These are phyloP conservation scores for Corymbia calophylla DNA, from an alignment of 441 rosid species.

Conservation along the genomic window DNA sequence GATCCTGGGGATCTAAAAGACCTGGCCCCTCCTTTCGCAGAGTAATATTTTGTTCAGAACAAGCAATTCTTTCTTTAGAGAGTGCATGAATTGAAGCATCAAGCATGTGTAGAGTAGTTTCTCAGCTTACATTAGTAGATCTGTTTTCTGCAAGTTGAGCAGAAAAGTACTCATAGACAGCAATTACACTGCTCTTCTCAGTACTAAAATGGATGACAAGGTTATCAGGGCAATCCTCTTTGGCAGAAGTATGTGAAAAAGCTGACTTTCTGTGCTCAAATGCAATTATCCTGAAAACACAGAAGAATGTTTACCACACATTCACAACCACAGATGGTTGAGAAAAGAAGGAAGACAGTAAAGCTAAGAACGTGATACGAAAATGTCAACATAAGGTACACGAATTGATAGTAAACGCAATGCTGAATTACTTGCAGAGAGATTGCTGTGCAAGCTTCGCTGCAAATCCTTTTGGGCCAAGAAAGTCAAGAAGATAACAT, in stretches of 20 bases:
- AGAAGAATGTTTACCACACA: not conserved
- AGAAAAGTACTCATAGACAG: slow-evolving; percentile 54
- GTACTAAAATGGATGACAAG: slow-evolving; percentile 32
- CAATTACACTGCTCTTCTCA: slow-evolving; percentile 64
- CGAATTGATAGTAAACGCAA: not conserved
- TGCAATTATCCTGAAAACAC: slow-evolving; percentile 41
- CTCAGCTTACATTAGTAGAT: slow-evolving; percentile 35
- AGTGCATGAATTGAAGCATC: not conserved
- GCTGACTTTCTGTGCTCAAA: slow-evolving; percentile 70
- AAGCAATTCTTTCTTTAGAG: not conserved
- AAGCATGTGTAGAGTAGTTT: not conserved
- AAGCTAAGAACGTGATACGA: not conserved
- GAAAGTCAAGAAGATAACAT: slow-evolving; percentile 69
- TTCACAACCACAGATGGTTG: not conserved
- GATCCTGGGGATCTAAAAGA: slow-evolving; percentile 34
- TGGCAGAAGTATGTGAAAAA: slow-evolving; percentile 13
- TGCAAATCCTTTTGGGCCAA: slow-evolving; percentile 47
- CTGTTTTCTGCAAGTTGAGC: slow-evolving; percentile 29
- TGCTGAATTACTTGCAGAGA: slow-evolving; percentile 40
- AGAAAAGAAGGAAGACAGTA: not conserved
- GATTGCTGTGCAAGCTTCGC: slow-evolving; percentile 15
- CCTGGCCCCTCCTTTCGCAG: slow-evolving; percentile 6
- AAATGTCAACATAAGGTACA: not conserved
- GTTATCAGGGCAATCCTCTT: slow-evolving; percentile 16
- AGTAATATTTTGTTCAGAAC: not conserved